phyloP scores from a whole-genome alignment of 2,329 filamentous ascomycete species.

The Trichoderma aggressivum region DNA sequence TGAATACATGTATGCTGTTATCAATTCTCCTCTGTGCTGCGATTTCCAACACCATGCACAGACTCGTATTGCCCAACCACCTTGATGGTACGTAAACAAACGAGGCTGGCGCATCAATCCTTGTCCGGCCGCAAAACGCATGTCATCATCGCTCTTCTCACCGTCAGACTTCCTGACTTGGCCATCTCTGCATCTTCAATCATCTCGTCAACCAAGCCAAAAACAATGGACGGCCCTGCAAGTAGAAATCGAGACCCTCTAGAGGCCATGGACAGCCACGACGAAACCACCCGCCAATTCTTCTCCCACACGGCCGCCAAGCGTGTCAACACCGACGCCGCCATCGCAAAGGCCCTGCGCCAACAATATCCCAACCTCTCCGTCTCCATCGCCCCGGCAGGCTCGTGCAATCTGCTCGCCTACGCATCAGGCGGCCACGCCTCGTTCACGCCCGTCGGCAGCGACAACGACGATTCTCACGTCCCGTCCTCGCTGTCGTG shows the following conservation, averaged over 20 bases:
- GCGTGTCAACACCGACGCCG: conserved; percentile 42
- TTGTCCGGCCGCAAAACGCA: neutral
- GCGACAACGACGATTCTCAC: conserved; percentile 24
- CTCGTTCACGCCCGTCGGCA: conserved; percentile 30
- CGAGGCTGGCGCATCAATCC: neutral
- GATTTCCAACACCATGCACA: neutral
- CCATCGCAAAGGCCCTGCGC: conserved; percentile 40
- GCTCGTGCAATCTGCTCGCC: conserved; percentile 37
- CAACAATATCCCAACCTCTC: conserved; percentile 43
- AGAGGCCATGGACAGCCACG: neutral
- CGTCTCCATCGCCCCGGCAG: conserved; percentile 37
- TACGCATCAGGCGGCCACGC: conserved; percentile 43
- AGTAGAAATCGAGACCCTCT: neutral
- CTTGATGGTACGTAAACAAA: neutral
- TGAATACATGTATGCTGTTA: neutral
- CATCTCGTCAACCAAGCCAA: neutral
- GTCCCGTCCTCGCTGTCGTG: conserved; percentile 36
- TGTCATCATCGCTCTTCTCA: neutral
- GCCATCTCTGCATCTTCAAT: neutral
- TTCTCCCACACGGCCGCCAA: conserved; percentile 41
- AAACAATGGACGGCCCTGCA: neutral
- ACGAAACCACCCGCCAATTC: conserved; percentile 19
- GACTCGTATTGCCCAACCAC: neutral
- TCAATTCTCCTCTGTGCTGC: neutral
- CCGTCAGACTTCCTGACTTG: neutral